Conservation (phyloP, 208 protist genomes). For the Crithidia acanthocephali region DNA sequence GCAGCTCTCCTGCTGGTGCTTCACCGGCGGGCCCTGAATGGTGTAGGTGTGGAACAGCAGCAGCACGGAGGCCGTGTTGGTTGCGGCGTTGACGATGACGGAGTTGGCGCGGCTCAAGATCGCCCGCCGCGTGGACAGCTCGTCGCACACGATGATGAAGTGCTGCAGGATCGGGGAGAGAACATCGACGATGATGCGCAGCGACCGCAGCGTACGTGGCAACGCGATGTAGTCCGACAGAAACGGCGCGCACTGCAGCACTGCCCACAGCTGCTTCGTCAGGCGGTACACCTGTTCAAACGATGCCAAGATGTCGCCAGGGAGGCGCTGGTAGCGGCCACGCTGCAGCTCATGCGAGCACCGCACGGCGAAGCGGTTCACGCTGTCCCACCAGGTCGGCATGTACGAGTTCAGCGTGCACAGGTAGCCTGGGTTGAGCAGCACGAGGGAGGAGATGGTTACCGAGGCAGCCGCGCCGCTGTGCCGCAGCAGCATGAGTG, state of each 20-base stretch:
- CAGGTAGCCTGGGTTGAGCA: constrained; percentile 68
- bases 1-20: constrained; percentile 26
- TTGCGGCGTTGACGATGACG: constrained; percentile 77
- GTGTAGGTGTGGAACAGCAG: constrained; percentile 71
- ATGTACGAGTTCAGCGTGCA: constrained; percentile 48
- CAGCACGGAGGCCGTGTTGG: constrained; percentile 65
- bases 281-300: constrained; percentile 79
- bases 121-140: constrained; percentile 56
- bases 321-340: constrained; percentile 79
- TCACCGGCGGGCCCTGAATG: constrained; percentile 8
- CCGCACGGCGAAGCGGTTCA: constrained; percentile 58
- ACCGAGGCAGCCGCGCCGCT: constrained; percentile 59
- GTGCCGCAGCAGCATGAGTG: constrained; percentile 63
- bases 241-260: constrained; percentile 72
- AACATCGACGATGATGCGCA: constrained; percentile 84
- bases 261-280: constrained; percentile 80
- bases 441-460: constrained; percentile 58
- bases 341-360: constrained; percentile 69
- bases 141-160: constrained; percentile 78
- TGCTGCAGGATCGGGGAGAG: constrained; percentile 84
- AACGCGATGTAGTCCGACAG: constrained; percentile 75
- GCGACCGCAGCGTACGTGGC: constrained; percentile 47
- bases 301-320: constrained; percentile 75
- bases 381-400: constrained; percentile 58
- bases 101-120: constrained; percentile 79